Conservation (phyloP, 106 monocot species). For the Allium cepa region DNA sequence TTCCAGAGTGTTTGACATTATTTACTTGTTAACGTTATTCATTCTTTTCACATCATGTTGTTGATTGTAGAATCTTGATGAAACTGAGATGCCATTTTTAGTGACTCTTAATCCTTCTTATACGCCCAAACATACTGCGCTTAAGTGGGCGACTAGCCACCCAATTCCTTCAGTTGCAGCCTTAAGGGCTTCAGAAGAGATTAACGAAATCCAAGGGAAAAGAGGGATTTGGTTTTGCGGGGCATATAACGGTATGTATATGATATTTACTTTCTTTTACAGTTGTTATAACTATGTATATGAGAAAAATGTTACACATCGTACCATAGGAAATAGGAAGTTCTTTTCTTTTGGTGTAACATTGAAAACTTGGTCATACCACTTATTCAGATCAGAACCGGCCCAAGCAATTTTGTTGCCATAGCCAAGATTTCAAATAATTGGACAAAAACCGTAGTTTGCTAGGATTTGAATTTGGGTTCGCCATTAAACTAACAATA, state of each 20-base stretch:
- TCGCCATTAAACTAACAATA: too few relatives aligned
- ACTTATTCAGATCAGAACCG: too few relatives aligned
- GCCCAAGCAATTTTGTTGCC: too few relatives aligned
- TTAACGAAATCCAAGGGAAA: constrained; percentile 69
- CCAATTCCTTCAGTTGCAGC: constrained; percentile 88
- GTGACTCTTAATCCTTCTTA: constrained; percentile 76
- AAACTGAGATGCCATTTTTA: constrained; percentile 37
- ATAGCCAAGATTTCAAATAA: too few relatives aligned
- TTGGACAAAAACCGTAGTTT: too few relatives aligned
- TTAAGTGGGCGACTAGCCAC: constrained; percentile 80
- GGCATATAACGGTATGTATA: constrained; percentile 66
- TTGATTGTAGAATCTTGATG: constrained; percentile 57
- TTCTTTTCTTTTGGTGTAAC: too few relatives aligned
- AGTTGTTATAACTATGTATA: too few relatives aligned
- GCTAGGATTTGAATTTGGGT: too few relatives aligned
- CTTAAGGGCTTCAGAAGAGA: constrained; percentile 73
- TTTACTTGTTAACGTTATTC: not conserved
- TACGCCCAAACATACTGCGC: constrained; percentile 36
- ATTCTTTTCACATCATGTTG: not conserved
- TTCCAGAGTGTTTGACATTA: not conserved
- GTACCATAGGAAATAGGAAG: too few relatives aligned
- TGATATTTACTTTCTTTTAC: too few relatives aligned
- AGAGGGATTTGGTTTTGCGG: constrained; percentile 93
- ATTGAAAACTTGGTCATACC: too few relatives aligned
- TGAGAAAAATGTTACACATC: too few relatives aligned